These are phyloP conservation scores for Peronospora destructor DNA, from an alignment of 352 stramenopile species.

Conservation along the genomic window DNA sequence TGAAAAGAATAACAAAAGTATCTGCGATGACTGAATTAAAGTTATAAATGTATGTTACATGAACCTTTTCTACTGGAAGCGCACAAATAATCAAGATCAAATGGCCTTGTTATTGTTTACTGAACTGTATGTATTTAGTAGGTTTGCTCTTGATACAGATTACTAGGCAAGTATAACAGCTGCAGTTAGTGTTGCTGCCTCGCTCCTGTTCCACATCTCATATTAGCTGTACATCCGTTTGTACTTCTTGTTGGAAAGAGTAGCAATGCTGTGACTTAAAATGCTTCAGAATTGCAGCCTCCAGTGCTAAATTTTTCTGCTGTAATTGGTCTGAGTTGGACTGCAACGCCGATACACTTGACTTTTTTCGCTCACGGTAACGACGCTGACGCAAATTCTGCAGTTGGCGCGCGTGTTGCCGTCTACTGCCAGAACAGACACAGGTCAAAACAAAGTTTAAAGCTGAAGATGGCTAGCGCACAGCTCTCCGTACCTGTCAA, in stretches of 20 bases:
- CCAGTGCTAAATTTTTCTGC: slow-evolving; percentile 46
- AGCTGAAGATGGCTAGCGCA: background rate
- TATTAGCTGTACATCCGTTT: background rate
- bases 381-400: slow-evolving; percentile 40
- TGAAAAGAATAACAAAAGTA: too few relatives aligned
- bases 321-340: slow-evolving; percentile 37
- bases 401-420: slow-evolving; percentile 31
- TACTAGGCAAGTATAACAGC: background rate
- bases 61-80: too few relatives aligned
- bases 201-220: background rate
- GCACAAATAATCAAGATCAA: background rate
- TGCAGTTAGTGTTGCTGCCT: background rate
- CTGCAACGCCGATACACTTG: slow-evolving; percentile 25
- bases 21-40: too few relatives aligned
- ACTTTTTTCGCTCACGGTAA: slow-evolving; percentile 46
- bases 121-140: too few relatives aligned
- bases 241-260: too few relatives aligned
- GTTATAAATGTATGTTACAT: too few relatives aligned
- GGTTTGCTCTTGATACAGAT: background rate
- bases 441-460: background rate
- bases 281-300: slow-evolving; percentile 24
- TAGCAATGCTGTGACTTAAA: slow-evolving; percentile 8
- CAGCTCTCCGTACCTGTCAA: slow-evolving; percentile 10
- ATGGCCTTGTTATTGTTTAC: too few relatives aligned
- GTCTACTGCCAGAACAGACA: slow-evolving; percentile 8